These are phyloP conservation scores for Dactylellina parvicollis DNA, from an alignment of 2,329 filamentous ascomycete species.

Conservation along the genomic window DNA sequence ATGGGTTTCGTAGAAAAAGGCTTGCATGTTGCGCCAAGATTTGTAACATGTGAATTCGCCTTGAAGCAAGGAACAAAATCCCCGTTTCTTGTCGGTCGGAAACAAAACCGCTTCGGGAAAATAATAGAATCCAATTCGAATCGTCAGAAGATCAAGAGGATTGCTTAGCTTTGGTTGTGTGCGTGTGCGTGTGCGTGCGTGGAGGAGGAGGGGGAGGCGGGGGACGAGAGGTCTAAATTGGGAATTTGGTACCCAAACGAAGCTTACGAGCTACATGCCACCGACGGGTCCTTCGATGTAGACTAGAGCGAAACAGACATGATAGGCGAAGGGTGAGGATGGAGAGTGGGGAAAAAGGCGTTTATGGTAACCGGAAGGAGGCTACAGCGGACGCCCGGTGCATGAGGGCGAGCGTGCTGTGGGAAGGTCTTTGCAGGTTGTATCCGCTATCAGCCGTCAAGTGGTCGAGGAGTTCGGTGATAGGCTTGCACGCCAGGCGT, in stretches of 20 bases:
- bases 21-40: not conserved
- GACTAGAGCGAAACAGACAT: constrained; percentile 12
- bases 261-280: not conserved
- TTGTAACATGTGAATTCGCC: not conserved
- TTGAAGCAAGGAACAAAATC: not conserved
- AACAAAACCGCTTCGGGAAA: constrained; percentile 9
- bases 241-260: not conserved
- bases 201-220: not conserved
- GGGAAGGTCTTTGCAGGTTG: constrained; percentile 34
- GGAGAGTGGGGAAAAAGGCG: constrained; percentile 6
- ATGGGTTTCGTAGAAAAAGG: not conserved
- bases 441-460: constrained; percentile 14
- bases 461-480: not conserved
- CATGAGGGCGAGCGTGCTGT: not conserved
- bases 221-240: constrained; percentile 21
- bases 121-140: too few relatives aligned
- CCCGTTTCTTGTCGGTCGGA: constrained; percentile 21
- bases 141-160: not conserved
- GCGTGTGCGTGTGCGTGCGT: not conserved
- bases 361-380: constrained; percentile 27
- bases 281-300: not conserved
- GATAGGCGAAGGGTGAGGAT: constrained; percentile 2
- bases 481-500: not conserved
- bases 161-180: not conserved
- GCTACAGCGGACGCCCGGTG: not conserved